Percentiles rank a stretch among this genome's conserved stretches.
These are phyloP conservation scores for Nothophytophthora sp. DNA, from an alignment of 352 stramenopile genomes.

Conservation along the genomic window DNA sequence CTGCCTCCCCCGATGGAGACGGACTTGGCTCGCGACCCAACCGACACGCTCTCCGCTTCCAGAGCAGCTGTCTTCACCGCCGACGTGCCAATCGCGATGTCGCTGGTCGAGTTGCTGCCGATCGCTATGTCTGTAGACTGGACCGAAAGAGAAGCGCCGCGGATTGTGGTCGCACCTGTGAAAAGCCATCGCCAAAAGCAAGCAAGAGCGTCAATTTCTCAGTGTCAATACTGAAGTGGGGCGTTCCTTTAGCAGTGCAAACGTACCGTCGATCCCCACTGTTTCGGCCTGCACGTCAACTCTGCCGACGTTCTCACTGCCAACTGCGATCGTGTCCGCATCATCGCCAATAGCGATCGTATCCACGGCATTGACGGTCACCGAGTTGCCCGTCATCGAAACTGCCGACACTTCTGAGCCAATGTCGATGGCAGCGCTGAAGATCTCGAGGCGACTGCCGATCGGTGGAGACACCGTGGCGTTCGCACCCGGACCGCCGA, in stretches of 20 bases:
- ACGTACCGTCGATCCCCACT: constrained; percentile 29
- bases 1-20: constrained; percentile 35
- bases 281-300: constrained; percentile 15
- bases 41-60: constrained; percentile 8
- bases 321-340: constrained; percentile 17
- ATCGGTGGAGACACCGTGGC: constrained; percentile 14
- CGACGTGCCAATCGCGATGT: constrained; percentile 34
- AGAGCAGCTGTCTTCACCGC: constrained; percentile 19
- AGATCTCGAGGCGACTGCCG: constrained; percentile 22
- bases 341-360: constrained; percentile 22
- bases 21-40: constrained; percentile 25
- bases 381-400: constrained; percentile 21
- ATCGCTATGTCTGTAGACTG: constrained; percentile 29
- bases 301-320: constrained; percentile 17
- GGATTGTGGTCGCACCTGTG: constrained; percentile 26
- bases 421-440: constrained; percentile 33
- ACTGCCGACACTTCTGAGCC: constrained; percentile 32
- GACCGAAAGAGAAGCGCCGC: constrained; percentile 21
- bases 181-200: neutral
- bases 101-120: constrained; percentile 32
- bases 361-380: constrained; percentile 23
- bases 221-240: neutral
- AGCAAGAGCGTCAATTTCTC: neutral
- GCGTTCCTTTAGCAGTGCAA: too few species aligned
- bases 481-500: constrained; percentile 32